Evolutionary conservation across 1,284 basidiomycete genomes (phyloP), one percentile per base, ranked within the genome.

Genomic region (Marasmius tenuissimus): DNA sequence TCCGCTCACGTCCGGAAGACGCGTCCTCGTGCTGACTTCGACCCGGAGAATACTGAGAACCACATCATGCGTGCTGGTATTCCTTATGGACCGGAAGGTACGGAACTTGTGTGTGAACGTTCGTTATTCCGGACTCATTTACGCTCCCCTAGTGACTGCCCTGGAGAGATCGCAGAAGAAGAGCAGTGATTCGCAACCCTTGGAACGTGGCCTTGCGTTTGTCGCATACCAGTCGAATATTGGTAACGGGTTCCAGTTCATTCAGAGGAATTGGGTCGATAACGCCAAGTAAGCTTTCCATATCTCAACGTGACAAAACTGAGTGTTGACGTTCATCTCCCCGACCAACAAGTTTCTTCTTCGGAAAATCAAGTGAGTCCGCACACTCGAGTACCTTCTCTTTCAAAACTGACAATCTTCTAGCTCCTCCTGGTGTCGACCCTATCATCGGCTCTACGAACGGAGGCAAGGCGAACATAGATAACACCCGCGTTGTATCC

Each of bases 81-180:
- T 56, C 73, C 76, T 16, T 80, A 75, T 57, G 77, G 76, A n/a
- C 73, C 74, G 7, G 75, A 77, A 65, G 69, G 61, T 61, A 51
- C 16, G 20, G 9, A 33, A 1, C 50, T 35, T 12, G 20, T 8
- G 20, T 8, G 9, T 20, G 20, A 11, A 20, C 48, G 40, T n/a
- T 20, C 11, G 11, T 47, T 51, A 16, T 51, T 4, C 14, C 10
- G 16, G 16, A 51, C 27, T 14, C 22, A 22, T 27, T 27, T 16
- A 33, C 33, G 16, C 10, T 3, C 27, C 9, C 20, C 11, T 33
- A 51, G 35, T 38, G 33, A 54, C 52, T 37, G 6, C 16, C 4
- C 35, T 35, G 27, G 52, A 54, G 52, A 54, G 38, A 1, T 35
- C 35, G 34, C 52, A 37, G 11, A 54, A 54, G 52, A 54, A 54